Conservation (phyloP, 2,329 filamentous ascomycete species). For the Huntiella abstrusa region DNA sequence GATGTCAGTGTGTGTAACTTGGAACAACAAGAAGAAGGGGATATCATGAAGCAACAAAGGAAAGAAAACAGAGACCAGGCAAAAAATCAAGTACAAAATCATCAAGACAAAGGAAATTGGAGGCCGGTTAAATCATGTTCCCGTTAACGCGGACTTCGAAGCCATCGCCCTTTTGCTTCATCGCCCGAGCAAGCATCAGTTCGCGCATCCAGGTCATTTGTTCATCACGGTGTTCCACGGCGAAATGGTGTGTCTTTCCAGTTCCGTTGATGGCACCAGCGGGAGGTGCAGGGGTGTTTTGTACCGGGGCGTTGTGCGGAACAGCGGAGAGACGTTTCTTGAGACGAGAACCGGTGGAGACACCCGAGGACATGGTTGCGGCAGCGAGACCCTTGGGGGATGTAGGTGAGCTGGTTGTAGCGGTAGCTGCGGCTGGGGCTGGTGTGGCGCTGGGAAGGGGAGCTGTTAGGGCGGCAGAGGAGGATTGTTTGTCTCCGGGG, state of each 20-base stretch:
- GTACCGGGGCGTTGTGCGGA: constrained; percentile 33
- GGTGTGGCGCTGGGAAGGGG: constrained; percentile 19
- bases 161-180: constrained; percentile 67
- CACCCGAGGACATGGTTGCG: constrained; percentile 8
- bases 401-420: constrained; percentile 7
- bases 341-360: constrained; percentile 1
- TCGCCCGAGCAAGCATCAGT: constrained; percentile 75
- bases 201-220: constrained; percentile 96
- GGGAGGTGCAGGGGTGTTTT: constrained; percentile 17
- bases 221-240: constrained; percentile 70
- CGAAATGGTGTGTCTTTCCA: constrained; percentile 83
- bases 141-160: constrained; percentile 72
- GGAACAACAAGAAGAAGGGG: constrained; percentile 7
- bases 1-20: not conserved
- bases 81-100: constrained; percentile 2
- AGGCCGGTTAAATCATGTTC: constrained; percentile 40
- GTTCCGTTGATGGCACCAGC: constrained; percentile 37
- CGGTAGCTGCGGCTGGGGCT: not conserved
- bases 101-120: not conserved
- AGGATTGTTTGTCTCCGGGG: constrained; percentile 38
- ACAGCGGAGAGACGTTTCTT: constrained; percentile 9
- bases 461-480: no score
- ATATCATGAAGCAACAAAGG: not conserved
- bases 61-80: constrained; percentile 1
- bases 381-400: constrained; percentile 3